Evolutionary conservation across 1,139 yeast genomes (phyloP), one percentile per base, ranked within the genome.

Genomic region (Magnusiomyces starmeri): DNA sequence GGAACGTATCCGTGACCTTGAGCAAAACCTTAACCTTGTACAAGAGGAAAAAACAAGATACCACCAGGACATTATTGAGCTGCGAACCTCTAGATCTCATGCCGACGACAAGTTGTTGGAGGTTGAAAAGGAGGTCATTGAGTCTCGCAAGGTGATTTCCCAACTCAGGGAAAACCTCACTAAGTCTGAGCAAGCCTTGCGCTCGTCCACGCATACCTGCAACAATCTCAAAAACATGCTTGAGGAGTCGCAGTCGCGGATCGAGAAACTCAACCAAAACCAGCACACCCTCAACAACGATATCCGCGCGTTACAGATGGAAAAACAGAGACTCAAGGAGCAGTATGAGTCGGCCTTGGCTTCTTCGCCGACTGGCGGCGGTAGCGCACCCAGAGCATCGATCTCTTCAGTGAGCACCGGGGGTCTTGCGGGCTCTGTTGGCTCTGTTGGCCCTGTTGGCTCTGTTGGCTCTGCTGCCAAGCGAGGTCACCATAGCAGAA

Each of bases 1-100:
- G 43, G 56, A 62, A 25, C 65, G 63, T 43, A 52, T 66, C 3
- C 61, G 60, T 2, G 68, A 66, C 21, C 56, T 70, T 41, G 66
- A 60, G 35, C 59, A 59, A 48, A 65, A 64, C 18, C 62, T 64
- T 6, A 62, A 59, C 10, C 57, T 59, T 47, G 54, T 62, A 3
- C 63, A 63, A 26, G 65, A 63, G 34, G 70, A 69, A 42, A 60
- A 57, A 55, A 32, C 59, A 26, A 54, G 64, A 46, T 59, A 55
- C 52, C 53, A 50, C 34, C 52, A 57, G 32, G 64, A 62, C 29
- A 50, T 62, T 24, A 50, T 48, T 10, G 65, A 62, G 34, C 49
- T 60, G 34, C 57, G 61, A 25, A 53, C 62, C 10, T 53, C 60
- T 4, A 53, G 64, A 26, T 61, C 62, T 18, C 56, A 57, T 14